Percentiles rank a stretch among this genome's conserved stretches.
These are phyloP conservation scores for Xylaria sp. DNA, from an alignment of 2,329 filamentous ascomycete genomes.

Conservation along the genomic window DNA sequence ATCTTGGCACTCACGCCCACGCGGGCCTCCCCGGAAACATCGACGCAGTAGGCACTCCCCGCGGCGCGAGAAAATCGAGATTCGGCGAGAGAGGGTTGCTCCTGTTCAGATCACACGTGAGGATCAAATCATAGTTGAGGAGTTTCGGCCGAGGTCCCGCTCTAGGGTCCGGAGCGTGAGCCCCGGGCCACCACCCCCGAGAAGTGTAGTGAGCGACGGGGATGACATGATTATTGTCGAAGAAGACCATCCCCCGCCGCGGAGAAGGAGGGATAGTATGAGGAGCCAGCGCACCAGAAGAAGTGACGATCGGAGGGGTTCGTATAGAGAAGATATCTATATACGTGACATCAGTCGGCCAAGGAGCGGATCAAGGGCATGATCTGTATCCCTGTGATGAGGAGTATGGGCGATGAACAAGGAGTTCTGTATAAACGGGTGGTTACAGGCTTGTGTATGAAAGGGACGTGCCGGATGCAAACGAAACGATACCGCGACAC, in stretches of 20 bases:
- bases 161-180: constrained; percentile 10
- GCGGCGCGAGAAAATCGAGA: constrained; percentile 40
- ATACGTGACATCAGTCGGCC: constrained; percentile 42
- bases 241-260: constrained; percentile 43
- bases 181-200: constrained; percentile 30
- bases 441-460: neutral
- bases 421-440: neutral
- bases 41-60: constrained; percentile 18
- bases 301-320: constrained; percentile 36
- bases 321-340: constrained; percentile 42
- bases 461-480: neutral
- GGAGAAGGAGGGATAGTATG: constrained; percentile 37
- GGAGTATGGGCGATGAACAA: neutral
- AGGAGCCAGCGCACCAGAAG: constrained; percentile 31
- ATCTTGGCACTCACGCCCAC: constrained; percentile 38
- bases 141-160: constrained; percentile 23
- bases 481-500: neutral
- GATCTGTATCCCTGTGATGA: constrained; percentile 1
- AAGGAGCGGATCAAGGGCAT: constrained; percentile 42
- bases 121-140: constrained; percentile 43
- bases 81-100: constrained; percentile 31
- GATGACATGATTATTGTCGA: constrained; percentile 48
- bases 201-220: constrained; percentile 35
- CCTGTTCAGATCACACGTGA: constrained; percentile 23
- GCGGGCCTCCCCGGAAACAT: constrained; percentile 20